Base-by-base conservation (phyloP, 306 rosid species). In the Myrica gale region DNA sequence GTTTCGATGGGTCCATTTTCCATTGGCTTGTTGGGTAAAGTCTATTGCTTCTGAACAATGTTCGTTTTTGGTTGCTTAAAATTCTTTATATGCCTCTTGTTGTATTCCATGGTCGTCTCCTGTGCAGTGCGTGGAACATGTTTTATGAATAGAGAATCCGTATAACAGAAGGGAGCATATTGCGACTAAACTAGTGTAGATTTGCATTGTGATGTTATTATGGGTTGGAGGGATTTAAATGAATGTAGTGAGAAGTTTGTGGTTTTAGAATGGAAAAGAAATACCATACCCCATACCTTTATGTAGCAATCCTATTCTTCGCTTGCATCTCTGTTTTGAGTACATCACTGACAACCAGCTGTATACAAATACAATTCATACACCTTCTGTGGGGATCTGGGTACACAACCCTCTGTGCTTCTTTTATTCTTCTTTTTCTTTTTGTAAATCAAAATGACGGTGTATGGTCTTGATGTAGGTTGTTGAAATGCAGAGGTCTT, bases 21-120 rank as follows among this genome's bases (percentile, higher is more conserved):
- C 99, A 95, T 85, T 95, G 97, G 99, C 92, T 92, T 90, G 99
- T 95, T 54, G 97, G 99, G 99, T 95, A 95, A 77, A 15, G 74
- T 72, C 1, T 4, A 45, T 79, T 76, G n/a, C 70, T 67, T 41
- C 73, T 9, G 55, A 57, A 39, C 73, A 16, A 23, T 79, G 44
- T 41, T 73, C 74, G 66, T 73, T 51, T 42, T 47, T 45, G 72
- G 46, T 78, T 76, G 69, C 63, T 12, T 9, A 3, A 43, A 9
- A 44, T 66, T 42, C n/a, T 9, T 66, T 10, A 21, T 7, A 15
- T 20, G 5, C 21, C 16, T 58, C 9, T 10, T 58, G 65, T 9
- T 12, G 10, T 9, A 48, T 5, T 20, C 47, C 47, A 39, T 15
- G 7, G 2, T 63, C 37, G 10, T 41, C 45, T 41, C 45, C 21